Evolutionary conservation across 2,329 filamentous ascomycete species (phyloP), one percentile per base, ranked within the genome.

Genomic region (Ophiosphaerella herpotricha): DNA sequence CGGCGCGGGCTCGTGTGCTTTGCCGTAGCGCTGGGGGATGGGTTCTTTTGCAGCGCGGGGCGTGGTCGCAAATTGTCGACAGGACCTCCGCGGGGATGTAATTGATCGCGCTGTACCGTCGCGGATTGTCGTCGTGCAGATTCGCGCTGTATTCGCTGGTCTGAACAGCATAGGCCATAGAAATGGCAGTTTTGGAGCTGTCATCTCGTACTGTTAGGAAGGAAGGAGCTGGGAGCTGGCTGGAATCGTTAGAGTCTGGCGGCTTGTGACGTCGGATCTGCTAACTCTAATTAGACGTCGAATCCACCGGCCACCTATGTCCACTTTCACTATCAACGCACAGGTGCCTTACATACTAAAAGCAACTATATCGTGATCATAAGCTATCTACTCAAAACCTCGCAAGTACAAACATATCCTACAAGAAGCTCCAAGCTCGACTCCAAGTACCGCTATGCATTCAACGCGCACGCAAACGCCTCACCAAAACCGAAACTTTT

Each of bases 141-240:
- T 44, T 58, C 66, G 59, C 7, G 58, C 39, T 7, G 63, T 21
- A 24, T 55, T 60, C 7, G 65, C 55, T 1, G 74, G 64, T 39
- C 69, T 71, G 43, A 72, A 77, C 39, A 80, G 66, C 61, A 75
- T 72, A 1, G 77, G 77, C 73, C 77, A 79, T 36, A 79, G 67
- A 57, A 79, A 78, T 23, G 75, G 74, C 39, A 80, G 61, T 37
- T 74, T 73, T 12, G 77, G 77, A 38, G 72, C 62, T 14, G 76
- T 71, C 77, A 78, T 79, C 13, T 43, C 9, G 43, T 45, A 35
- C 43, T 39, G 42, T 42, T 23, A 32, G 11, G 43, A 29, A 16
- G 39, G 16, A 23, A 18, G 39, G 14, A 14, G 31, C 52, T 16
- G 34, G 39, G 40, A 43, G 44, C 33, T 37, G 38, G 46, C 46